Evolutionary conservation across 805 yeast genomes (phyloP), one percentile per base, ranked within the genome.

Genomic region (Lipomyces orientalis): DNA sequence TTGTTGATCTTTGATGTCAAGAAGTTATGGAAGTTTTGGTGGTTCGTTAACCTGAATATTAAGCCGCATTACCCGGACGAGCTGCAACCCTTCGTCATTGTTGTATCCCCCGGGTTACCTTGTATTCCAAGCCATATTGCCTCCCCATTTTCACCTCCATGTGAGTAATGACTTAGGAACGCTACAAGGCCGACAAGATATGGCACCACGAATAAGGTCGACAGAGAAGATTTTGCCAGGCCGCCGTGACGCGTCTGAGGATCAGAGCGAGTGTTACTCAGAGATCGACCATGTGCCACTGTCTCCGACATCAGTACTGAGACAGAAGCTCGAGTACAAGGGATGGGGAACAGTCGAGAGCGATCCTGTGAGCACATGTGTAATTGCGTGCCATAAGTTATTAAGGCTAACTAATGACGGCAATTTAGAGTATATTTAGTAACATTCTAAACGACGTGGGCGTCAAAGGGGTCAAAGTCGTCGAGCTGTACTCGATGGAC

Each of bases 311-410:
- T 46, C n/a, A 10, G 54, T 64, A 3, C 31, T 61, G 52, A 46
- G 22, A 5, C 66, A 67, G 46, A 64, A 62, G 46, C 14, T 16
- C 51, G 35, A 64, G 16, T 43, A 55, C 49, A n/a, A 10, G 19
- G 54, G 68, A 43, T 68, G 71, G 71, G 54, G 68, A 19, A 65
- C 69, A 22, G 33, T 68, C 14, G 71, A 68, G 62, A 65, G 65
- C 43, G 71, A 68, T 59, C 71, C 71, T 33, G 69, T 62, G 46
- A 6, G 66, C 37, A 7, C 7, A 43, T n/a, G 22, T 16, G 49
- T 12, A 16, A 16, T 16, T 10, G 6, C 14, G 8, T 22, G 16
- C 9, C 31, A 31, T 54, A 8, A 2, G 8, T 31, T 9, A 16
- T 43, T 35, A 43, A 31, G 14, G 22, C 22, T 58, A 19, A 43